A percentile compares a stretch with the other conserved stretches of the same genome.
phyloP scores from a whole-genome alignment of 2,329 filamentous ascomycete species.

The Fusarium gaditjirri region DNA sequence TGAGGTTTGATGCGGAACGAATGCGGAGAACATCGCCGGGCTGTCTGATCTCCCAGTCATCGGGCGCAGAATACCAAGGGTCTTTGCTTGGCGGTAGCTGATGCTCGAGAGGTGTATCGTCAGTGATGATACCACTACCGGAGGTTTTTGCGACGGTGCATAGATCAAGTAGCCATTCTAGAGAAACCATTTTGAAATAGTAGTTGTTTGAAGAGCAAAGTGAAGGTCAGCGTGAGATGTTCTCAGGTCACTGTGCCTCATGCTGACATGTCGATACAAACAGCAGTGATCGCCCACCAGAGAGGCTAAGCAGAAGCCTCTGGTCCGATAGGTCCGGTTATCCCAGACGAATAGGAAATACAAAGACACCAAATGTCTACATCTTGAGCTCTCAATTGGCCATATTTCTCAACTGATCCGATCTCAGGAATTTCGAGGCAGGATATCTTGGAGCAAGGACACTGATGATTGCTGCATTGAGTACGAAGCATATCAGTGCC shows the following conservation, averaged over 20 bases:
- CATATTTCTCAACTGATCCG: rapidly evolving
- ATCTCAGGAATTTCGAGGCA: rapidly evolving
- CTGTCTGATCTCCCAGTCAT: background rate
- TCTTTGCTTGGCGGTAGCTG: slow-evolving; percentile 16
- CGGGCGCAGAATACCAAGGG: slow-evolving; percentile 16
- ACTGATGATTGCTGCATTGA: background rate
- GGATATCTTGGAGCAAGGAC: background rate
- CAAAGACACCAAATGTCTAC: rapidly evolving
- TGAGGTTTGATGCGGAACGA: slow-evolving; percentile 28
- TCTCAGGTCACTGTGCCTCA: background rate
- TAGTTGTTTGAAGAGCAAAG: rapidly evolving
- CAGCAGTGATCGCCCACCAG: background rate
- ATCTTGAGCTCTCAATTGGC: background rate
- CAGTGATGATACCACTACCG: rapidly evolving
- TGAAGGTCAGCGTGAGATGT: background rate
- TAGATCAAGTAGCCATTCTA: background rate
- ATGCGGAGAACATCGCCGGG: slow-evolving; percentile 32
- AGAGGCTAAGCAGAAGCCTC: background rate
- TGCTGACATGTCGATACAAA: background rate
- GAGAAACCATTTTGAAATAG: background rate
- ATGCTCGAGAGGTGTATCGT: rapidly evolving
- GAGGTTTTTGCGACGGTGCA: background rate
- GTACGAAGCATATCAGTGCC: background rate
- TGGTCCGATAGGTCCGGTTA: too few relatives aligned
- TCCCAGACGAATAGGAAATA: background rate